Evolutionary conservation across 306 rosid genomes (phyloP), one percentile per base, ranked within the genome.

Genomic region (Prosopis cineraria): DNA sequence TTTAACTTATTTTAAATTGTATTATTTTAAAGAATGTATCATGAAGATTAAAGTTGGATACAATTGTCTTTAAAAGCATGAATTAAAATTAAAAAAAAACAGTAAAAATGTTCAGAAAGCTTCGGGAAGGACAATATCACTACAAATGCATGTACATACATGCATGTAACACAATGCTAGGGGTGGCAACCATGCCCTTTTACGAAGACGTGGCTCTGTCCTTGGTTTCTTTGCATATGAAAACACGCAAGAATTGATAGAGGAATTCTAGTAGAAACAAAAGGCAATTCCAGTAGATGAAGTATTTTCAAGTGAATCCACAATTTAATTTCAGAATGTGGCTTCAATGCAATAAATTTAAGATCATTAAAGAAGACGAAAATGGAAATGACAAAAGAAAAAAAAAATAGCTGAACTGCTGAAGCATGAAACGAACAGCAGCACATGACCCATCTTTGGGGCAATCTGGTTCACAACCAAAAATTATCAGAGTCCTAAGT

Each of bases 391-490:
- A 25, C 19, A 58, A 11, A 52, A 25, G 19, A 58, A 25, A 22
- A 60, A 16, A 60, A 12, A n/a, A n/a, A n/a, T n/a, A n/a, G n/a
- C n/a, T 27, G 27, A 50, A 27, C 14, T 17, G 19, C 10, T 40
- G 30, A 31, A 72, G 31, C 11, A 52, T 16, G 7, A 12, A 53
- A 37, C 19, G 36, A 20, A 52, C 63, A 24, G 37, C 50, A 55
- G 36, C n/a, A 7, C n/a, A 56, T 37, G 22, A 14, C 24, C 45
- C n/a, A 48, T 63, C 48, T 60, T 56, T 36, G 24, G 27, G 52
- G 22, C 72, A 36, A 66, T 27, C 53, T 37, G 16, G 62, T 24
- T 68, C 56, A 63, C 27, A 25, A 29, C 62, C 76, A 68, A 22
- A 25, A 75, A 75, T 75, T 34, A 60, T 52, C 10, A 37, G 19